Conservation (phyloP, 2,329 filamentous ascomycete genomes). For the Huntiella decipiens region DNA sequence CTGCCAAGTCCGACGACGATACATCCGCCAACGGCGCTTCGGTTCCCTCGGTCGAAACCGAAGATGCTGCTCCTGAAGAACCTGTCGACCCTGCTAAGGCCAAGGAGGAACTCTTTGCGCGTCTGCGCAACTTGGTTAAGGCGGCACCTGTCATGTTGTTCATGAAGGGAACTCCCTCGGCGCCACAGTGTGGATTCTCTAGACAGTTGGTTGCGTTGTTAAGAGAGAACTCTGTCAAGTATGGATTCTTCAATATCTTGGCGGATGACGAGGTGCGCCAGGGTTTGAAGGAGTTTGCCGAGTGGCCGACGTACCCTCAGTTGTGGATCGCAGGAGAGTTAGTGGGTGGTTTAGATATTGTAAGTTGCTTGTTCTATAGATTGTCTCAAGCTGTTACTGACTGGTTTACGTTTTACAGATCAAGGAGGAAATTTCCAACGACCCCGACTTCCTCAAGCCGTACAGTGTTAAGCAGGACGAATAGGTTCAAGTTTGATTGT, state of each 20-base stretch:
- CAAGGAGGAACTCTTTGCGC: constrained; percentile 70
- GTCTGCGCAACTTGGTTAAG: constrained; percentile 71
- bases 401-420: constrained; percentile 34
- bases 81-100: constrained; percentile 33
- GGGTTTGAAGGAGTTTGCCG: constrained; percentile 90
- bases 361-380: constrained; percentile 29
- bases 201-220: constrained; percentile 73
- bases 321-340: constrained; percentile 82
- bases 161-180: constrained; percentile 59
- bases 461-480: constrained; percentile 38
- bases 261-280: constrained; percentile 95
- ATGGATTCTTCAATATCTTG: constrained; percentile 97
- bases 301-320: constrained; percentile 96
- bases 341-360: constrained; percentile 87
- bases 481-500: constrained; percentile 14
- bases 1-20: constrained; percentile 18
- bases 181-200: constrained; percentile 83
- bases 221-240: constrained; percentile 78
- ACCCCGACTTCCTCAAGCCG: constrained; percentile 63
- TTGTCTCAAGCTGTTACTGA: not conserved
- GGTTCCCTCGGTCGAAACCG: constrained; percentile 19
- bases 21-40: constrained; percentile 19
- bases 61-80: constrained; percentile 13
- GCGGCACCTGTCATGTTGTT: constrained; percentile 97
- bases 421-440: constrained; percentile 76